phyloP scores from a whole-genome alignment of 345 rosid species.

The Psidium friedrichsthalianum region DNA sequence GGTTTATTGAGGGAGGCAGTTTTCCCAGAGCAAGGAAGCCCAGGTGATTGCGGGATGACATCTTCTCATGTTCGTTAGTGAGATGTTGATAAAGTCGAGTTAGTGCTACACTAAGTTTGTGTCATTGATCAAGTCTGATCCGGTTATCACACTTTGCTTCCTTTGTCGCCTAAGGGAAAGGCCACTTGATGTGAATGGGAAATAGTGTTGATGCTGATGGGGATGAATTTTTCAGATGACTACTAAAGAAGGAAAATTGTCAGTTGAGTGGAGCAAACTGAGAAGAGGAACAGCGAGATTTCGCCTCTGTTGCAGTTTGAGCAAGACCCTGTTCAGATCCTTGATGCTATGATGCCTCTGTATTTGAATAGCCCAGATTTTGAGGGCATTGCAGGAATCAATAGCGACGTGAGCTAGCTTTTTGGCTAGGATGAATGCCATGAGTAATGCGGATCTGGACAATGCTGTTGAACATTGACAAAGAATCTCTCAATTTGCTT shows the following conservation, averaged over 20 bases:
- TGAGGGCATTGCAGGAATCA: slow-evolving; percentile 82
- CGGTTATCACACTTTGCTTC: slow-evolving; percentile 63
- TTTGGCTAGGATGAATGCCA: slow-evolving; percentile 84
- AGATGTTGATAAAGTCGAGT: slow-evolving; percentile 86
- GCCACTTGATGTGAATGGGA: slow-evolving; percentile 53
- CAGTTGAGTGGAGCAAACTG: slow-evolving; percentile 42
- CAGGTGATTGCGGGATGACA: slow-evolving; percentile 67
- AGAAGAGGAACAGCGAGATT: slow-evolving; percentile 11
- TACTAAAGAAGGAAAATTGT: slow-evolving; percentile 62
- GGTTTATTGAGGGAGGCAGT: slow-evolving; percentile 40
- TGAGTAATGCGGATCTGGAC: slow-evolving; percentile 77
- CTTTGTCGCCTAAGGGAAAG: slow-evolving; percentile 49
- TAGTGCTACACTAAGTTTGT: slow-evolving; percentile 74
- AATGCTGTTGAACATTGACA: slow-evolving; percentile 71
- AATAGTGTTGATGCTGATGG: slow-evolving; percentile 60
- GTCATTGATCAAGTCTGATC: slow-evolving; percentile 68
- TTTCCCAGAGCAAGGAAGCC: slow-evolving; percentile 82
- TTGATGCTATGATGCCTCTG: slow-evolving; percentile 90
- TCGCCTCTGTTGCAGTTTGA: slow-evolving; percentile 74
- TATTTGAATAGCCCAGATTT: slow-evolving; percentile 75
- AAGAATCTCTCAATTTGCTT: slow-evolving; percentile 44
- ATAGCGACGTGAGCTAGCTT: slow-evolving; percentile 76
- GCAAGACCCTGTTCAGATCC: slow-evolving; percentile 87
- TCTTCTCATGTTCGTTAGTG: slow-evolving; percentile 63
- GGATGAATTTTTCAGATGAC: slow-evolving; percentile 77